A percentile compares a stretch with the other conserved stretches of the same genome.
phyloP scores from a whole-genome alignment of 331 rosid genomes.

The Malus hybrid region DNA sequence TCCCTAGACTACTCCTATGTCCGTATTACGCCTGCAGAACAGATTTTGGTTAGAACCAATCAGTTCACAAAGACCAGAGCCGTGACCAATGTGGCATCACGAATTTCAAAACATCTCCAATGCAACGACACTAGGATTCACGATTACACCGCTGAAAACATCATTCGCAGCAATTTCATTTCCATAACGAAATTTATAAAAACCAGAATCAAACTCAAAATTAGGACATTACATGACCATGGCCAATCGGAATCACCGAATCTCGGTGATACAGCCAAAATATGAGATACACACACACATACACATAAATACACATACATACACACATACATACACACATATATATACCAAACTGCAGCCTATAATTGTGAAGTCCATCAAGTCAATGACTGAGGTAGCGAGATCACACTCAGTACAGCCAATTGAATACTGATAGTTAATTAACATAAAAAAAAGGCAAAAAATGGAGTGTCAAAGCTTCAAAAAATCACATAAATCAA shows the following conservation, averaged over 20 bases:
- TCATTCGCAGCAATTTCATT: neutral
- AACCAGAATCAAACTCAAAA: neutral
- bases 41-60: neutral
- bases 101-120: neutral
- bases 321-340: neutral
- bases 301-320: no score
- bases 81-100: neutral
- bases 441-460: neutral
- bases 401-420: neutral
- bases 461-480: neutral
- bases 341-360: neutral
- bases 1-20: conserved; percentile 20
- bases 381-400: neutral
- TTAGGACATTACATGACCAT: neutral
- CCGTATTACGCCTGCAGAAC: conserved; percentile 25
- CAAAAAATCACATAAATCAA: neutral
- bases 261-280: neutral
- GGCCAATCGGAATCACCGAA: neutral
- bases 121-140: neutral
- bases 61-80: neutral
- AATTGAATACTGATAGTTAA: neutral
- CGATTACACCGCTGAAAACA: neutral
- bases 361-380: neutral
- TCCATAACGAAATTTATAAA: neutral
- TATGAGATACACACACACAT: neutral